phyloP scores from a whole-genome alignment of 2,329 filamentous ascomycete genomes.

The Cladophialophora exuberans region DNA sequence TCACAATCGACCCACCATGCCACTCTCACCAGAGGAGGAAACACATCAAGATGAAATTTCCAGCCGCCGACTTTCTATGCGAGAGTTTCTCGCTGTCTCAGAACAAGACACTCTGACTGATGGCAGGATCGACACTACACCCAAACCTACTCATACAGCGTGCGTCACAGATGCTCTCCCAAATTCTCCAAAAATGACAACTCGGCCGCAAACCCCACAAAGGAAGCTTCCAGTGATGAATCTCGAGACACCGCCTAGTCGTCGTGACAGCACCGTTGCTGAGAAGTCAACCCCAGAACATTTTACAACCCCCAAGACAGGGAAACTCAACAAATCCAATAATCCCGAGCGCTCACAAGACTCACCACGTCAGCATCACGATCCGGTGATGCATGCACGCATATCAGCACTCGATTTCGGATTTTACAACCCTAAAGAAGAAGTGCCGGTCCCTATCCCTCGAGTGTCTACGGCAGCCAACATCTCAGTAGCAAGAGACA shows the following conservation, averaged over 20 bases:
- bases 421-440: not conserved
- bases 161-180: not conserved
- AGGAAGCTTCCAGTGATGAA: too few species aligned
- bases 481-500: not conserved
- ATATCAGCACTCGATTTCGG: not conserved
- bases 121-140: not conserved
- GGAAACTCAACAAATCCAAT: too few species aligned
- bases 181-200: not conserved
- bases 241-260: too few species aligned
- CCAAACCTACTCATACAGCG: not conserved
- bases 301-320: too few species aligned
- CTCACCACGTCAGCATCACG: not conserved
- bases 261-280: too few species aligned
- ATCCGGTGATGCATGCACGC: not conserved
- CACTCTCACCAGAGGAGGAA: not conserved
- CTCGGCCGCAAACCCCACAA: too few species aligned
- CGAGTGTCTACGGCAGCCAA: not conserved
- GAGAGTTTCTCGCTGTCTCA: constrained; percentile 18
- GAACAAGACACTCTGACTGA: not conserved
- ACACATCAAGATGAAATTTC: not conserved
- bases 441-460: not conserved
- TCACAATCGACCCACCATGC: not conserved
- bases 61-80: constrained; percentile 10
- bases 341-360: too few species aligned
- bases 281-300: too few species aligned